These are phyloP conservation scores for Pterocarpus santalinus DNA, from an alignment of 306 rosid genomes.

Conservation along the genomic window DNA sequence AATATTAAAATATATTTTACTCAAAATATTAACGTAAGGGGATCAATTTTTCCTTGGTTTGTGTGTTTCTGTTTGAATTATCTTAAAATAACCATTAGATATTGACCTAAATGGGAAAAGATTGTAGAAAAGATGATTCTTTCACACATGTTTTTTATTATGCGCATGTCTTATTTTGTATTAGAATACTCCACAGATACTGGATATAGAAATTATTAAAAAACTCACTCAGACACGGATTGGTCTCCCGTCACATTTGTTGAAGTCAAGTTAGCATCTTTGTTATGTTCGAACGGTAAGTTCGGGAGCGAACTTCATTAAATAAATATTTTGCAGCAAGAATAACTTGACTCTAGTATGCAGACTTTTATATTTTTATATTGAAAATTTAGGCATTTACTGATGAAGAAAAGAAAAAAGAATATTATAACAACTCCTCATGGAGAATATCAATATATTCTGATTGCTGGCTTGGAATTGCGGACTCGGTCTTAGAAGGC, in stretches of 20 bases:
- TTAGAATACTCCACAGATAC: neutral
- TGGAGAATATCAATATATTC: neutral
- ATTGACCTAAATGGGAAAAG: too few species aligned
- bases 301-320: neutral
- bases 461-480: neutral
- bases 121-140: too few species aligned
- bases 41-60: too few species aligned
- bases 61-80: too few species aligned
- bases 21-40: too few species aligned
- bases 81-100: too few species aligned
- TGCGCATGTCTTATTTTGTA: too few species aligned
- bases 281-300: neutral
- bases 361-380: neutral
- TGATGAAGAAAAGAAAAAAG: neutral
- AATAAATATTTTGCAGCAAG: neutral
- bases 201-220: neutral
- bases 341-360: too few species aligned
- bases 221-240: neutral
- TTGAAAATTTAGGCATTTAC: neutral
- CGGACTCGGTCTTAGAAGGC: too few species aligned
- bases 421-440: neutral
- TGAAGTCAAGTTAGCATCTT: neutral
- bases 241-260: neutral
- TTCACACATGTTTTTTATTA: neutral
- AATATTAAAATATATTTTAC: too few species aligned